phyloP scores from a whole-genome alignment of 176 grass and related monocot genomes.

The Eleusine coracana region DNA sequence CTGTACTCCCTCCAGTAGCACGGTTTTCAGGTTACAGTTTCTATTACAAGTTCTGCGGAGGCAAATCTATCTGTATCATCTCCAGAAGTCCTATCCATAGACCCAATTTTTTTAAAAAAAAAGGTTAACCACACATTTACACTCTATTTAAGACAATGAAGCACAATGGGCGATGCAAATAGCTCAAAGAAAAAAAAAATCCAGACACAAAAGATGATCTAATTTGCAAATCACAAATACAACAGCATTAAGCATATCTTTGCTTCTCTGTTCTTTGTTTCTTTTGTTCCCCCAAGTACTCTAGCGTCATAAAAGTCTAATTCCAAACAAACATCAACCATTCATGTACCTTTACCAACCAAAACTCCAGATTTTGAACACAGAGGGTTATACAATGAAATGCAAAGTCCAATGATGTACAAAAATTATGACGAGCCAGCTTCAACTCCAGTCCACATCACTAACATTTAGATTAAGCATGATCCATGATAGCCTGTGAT shows the following conservation, averaged over 20 bases:
- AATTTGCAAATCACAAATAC: background rate
- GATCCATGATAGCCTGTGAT: background rate
- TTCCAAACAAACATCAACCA: background rate
- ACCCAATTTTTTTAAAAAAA: background rate
- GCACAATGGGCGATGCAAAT: background rate
- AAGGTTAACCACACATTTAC: background rate
- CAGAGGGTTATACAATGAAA: background rate
- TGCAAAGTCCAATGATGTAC: background rate
- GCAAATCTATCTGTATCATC: background rate
- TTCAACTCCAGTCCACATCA: constrained; percentile 5
- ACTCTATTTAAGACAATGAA: no score
- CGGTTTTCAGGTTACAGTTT: background rate
- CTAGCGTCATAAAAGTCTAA: constrained; percentile 1
- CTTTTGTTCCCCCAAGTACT: background rate
- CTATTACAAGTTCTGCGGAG: background rate
- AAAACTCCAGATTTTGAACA: background rate
- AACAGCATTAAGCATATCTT: background rate
- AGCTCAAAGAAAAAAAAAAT: background rate
- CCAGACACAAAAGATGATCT: background rate
- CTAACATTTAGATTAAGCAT: background rate
- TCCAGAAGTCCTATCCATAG: background rate
- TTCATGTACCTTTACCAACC: background rate
- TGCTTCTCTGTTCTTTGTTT: background rate
- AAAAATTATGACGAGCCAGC: background rate
- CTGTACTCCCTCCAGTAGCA: no score